Conservation (phyloP, 768 basidiomycete genomes). For the Mycena galericulata region DNA sequence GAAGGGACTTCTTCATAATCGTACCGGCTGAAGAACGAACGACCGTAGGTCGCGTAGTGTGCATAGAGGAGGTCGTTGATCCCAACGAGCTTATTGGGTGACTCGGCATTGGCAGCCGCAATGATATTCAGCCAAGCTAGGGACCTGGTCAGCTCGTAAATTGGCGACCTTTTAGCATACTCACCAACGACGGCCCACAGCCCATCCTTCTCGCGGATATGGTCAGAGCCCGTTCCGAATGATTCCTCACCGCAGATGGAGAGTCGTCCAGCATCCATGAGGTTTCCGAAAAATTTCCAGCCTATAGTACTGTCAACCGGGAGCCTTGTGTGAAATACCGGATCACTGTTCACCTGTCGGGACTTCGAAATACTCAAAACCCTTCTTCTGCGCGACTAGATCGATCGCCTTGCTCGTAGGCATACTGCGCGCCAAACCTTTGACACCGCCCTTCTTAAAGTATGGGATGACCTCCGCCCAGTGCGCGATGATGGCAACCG, state of each 20-base stretch:
- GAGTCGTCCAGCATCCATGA: constrained; percentile 98
- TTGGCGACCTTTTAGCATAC: constrained; percentile 42
- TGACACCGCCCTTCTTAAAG: constrained; percentile 91
- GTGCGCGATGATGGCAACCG: constrained; percentile 98
- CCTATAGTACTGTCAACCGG: constrained; percentile 59
- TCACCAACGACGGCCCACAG: constrained; percentile 96
- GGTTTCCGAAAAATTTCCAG: constrained; percentile 99
- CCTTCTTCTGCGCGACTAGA: constrained; percentile 94
- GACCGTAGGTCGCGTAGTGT: constrained; percentile 94
- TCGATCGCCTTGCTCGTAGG: constrained; percentile 98
- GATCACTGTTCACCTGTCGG: constrained; percentile 78
- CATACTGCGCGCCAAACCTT: constrained; percentile 97
- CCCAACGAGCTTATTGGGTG: constrained; percentile 80
- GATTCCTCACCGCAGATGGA: constrained; percentile 99
- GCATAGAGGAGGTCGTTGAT: constrained; percentile 92
- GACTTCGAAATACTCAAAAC: constrained; percentile 93
- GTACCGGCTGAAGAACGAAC: constrained; percentile 98
- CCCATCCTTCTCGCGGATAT: constrained; percentile 99
- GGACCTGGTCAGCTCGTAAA: not conserved
- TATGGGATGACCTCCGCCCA: constrained; percentile 95
- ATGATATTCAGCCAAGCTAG: constrained; percentile 98
- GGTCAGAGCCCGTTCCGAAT: constrained; percentile 99
- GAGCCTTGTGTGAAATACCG: not conserved
- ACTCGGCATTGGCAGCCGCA: constrained; percentile 85
- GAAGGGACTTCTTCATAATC: constrained; percentile 99